Evolutionary conservation across 2,329 filamentous ascomycete species (phyloP).

Genomic region (Furcasterigmium sp.): DNA sequence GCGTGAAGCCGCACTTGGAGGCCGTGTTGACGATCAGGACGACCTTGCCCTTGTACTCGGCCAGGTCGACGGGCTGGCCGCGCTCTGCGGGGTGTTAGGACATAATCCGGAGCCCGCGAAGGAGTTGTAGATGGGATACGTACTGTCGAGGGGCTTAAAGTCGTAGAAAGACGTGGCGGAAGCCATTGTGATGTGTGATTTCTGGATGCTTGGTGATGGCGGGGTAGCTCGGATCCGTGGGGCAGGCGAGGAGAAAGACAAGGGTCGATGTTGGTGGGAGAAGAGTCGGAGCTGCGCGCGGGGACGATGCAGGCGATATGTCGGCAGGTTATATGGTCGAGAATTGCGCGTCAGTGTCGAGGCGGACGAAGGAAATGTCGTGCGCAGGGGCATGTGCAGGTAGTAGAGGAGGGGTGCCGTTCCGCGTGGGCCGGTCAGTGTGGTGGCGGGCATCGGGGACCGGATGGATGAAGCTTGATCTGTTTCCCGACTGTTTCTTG

Average conservation of each 20-base stretch:
- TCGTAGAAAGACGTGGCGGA: conserved; percentile 62
- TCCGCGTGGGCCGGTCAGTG: neutral
- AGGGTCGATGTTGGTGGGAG: neutral
- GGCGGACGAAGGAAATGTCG: neutral
- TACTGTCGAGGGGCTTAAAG: conserved; percentile 78
- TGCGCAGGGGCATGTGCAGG: neutral
- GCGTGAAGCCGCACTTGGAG: conserved; percentile 98
- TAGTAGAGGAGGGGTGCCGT: neutral
- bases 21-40: conserved; percentile 96
- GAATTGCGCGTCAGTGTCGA: neutral
- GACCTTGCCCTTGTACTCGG: conserved; percentile 80
- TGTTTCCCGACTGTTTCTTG: neutral
- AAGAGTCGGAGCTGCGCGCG: neutral
- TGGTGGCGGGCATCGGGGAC: neutral
- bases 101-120: too few relatives aligned
- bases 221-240: neutral
- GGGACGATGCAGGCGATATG: neutral
- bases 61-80: conserved; percentile 65
- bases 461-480: neutral
- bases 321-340: neutral
- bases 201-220: neutral
- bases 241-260: neutral
- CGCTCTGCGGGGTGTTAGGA: conserved; percentile 49
- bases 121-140: too few relatives aligned
- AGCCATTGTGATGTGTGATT: conserved; percentile 22